A percentile compares a stretch with the other conserved stretches of the same genome.
phyloP scores from a whole-genome alignment of 768 basidiomycete species.

The Hericium coralloides region DNA sequence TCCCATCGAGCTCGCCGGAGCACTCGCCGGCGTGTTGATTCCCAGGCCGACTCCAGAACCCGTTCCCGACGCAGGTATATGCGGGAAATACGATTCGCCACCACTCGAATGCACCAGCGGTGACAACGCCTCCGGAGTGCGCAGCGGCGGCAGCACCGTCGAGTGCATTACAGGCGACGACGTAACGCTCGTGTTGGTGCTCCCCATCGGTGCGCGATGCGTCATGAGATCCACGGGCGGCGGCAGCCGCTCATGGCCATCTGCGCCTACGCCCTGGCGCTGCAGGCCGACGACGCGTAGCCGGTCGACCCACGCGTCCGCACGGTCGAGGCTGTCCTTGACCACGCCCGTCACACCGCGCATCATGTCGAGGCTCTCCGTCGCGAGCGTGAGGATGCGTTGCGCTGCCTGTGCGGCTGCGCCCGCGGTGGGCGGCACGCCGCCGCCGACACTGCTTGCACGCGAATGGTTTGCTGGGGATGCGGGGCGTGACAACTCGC shows the following conservation, averaged over 20 bases:
- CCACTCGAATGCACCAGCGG: slow-evolving; percentile 5
- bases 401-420: slow-evolving; percentile 70
- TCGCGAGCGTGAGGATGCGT: slow-evolving; percentile 73
- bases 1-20: not conserved
- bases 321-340: slow-evolving; percentile 78
- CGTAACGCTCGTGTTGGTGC: slow-evolving; percentile 9
- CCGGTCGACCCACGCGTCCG: slow-evolving; percentile 87
- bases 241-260: not conserved
- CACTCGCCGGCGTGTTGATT: slow-evolving; percentile 6
- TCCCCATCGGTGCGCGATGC: slow-evolving; percentile 8
- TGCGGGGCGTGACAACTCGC: slow-evolving; percentile 20
- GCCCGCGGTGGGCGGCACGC: slow-evolving; percentile 34
- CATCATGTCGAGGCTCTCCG: slow-evolving; percentile 92
- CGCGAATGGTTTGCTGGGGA: slow-evolving; percentile 20
- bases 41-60: slow-evolving; percentile 1
- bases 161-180: slow-evolving; percentile 3
- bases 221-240: slow-evolving; percentile 7
- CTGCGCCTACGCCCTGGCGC: slow-evolving; percentile 26
- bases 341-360: slow-evolving; percentile 81
- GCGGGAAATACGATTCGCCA: slow-evolving; percentile 1
- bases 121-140: slow-evolving; percentile 1
- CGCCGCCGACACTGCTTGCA: slow-evolving; percentile 20
- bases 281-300: slow-evolving; percentile 71
- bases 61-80: not conserved
- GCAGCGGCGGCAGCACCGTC: slow-evolving; percentile 6